These are phyloP conservation scores for Linderniella brevidens DNA, from an alignment of 257 asterid genomes.

Conservation along the genomic window DNA sequence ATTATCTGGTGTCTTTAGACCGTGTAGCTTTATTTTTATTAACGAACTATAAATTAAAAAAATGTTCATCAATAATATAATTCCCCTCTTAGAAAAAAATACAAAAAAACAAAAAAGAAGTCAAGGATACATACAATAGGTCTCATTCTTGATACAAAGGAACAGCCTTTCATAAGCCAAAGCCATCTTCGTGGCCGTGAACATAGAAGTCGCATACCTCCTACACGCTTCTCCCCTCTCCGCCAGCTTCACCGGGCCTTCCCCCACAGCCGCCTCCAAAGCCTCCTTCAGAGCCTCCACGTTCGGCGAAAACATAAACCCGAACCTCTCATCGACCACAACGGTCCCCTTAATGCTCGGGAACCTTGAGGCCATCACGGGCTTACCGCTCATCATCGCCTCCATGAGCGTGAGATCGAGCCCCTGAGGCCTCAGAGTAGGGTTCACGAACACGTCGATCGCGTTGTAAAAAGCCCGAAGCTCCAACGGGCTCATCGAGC, in stretches of 20 bases:
- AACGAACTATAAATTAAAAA: too few species aligned
- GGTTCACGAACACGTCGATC: constrained; percentile 72
- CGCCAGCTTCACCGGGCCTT: constrained; percentile 45
- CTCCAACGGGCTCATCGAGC: constrained; percentile 53
- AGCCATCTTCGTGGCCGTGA: constrained; percentile 85
- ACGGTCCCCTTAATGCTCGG: constrained; percentile 85
- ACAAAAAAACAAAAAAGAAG: too few species aligned
- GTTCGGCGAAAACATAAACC: constrained; percentile 75
- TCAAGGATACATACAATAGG: constrained; percentile 45
- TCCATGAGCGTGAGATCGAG: constrained; percentile 88
- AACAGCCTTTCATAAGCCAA: constrained; percentile 82
- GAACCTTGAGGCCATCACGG: constrained; percentile 85
- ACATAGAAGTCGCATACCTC: constrained; percentile 65
- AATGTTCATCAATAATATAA: too few species aligned
- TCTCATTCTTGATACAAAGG: constrained; percentile 60
- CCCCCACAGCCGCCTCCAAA: constrained; percentile 41
- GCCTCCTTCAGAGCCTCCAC: constrained; percentile 52
- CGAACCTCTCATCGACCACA: constrained; percentile 61
- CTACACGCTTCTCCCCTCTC: constrained; percentile 65
- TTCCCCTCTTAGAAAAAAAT: too few species aligned
- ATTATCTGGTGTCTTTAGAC: too few species aligned
- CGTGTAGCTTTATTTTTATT: too few species aligned
- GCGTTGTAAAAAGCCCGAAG: constrained; percentile 54
- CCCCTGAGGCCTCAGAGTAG: constrained; percentile 92
- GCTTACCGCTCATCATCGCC: constrained; percentile 89